Evolutionary conservation across 2,329 filamentous ascomycete species (phyloP).

Genomic region (Monilinia vaccinii-corymbosi): DNA sequence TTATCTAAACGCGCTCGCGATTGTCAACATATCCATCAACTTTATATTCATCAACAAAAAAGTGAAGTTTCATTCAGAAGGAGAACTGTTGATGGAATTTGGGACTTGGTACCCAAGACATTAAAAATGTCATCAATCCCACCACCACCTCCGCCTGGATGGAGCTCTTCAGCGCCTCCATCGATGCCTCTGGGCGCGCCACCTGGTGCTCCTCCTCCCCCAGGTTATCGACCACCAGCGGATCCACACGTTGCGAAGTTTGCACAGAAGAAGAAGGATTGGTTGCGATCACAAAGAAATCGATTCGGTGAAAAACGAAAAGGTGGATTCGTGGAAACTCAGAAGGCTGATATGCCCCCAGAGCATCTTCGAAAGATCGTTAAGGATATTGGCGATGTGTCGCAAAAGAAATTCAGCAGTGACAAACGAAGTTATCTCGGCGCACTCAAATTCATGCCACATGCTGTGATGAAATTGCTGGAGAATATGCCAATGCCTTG

Average conservation of each 20-base stretch:
- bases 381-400: conserved; percentile 96
- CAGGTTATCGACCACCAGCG: conserved; percentile 70
- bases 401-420: conserved; percentile 97
- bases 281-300: conserved; percentile 83
- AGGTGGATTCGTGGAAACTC: conserved; percentile 91
- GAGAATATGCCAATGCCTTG: conserved; percentile 99
- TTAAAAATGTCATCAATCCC: conserved; percentile 48
- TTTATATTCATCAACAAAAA: conserved; percentile 6
- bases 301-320: conserved; percentile 96
- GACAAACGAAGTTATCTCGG: conserved; percentile 98
- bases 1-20: conserved; percentile 9
- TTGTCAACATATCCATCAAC: not conserved
- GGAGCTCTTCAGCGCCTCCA: conserved; percentile 43
- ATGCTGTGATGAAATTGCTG: conserved; percentile 90
- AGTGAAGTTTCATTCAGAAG: conserved; percentile 5
- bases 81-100: conserved; percentile 18
- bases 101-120: conserved; percentile 19
- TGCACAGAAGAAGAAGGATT: conserved; percentile 98
- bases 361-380: conserved; percentile 98
- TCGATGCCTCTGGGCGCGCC: conserved; percentile 39
- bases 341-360: conserved; percentile 97
- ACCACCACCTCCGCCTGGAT: conserved; percentile 60
- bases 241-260: conserved; percentile 89
- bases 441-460: conserved; percentile 97
- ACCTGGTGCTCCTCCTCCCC: conserved; percentile 60